Base-by-base conservation (phyloP, 768 basidiomycete species). In the Russula abietina region DNA sequence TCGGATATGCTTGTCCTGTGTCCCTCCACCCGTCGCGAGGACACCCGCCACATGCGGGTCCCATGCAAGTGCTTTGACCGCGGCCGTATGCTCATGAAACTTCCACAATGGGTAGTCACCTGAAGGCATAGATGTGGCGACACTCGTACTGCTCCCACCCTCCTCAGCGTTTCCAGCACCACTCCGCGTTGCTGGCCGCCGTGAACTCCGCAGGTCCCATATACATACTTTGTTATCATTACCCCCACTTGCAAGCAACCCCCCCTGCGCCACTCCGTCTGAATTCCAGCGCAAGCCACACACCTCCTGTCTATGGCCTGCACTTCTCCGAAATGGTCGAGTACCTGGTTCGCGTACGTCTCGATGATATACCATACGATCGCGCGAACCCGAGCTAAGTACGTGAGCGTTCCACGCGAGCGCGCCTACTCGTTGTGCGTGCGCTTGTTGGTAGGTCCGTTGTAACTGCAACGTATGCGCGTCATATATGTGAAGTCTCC, bases 151-250 rank as follows among this genome's bases (percentile, higher is more conserved):
- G 4, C 65, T 65, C 39, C 65, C 69, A 26, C 67, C 70, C 6
- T 69, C 69, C 16, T 70, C 72, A 1, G 71, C 73, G 16, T 70
- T 74, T 16, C 71, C 73, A 9, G 70, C 53, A 19, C 62, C 60
- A 24, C 48, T 61, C 32, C 62, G 58, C 12, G 70, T 67, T 22
- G 70, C 65, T 1, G 65, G 74, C 52, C 83, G 73, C 68, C 78
- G 78, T 7, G 83, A 82, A 10, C 88, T 89, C 60, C 90, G 80
- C 59, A 93, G 76, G 71, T 98, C 94, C 92, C 95, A 99, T 57
- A 99, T 93, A 69, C 92, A 93, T 19, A 99, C 91, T 76, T 98
- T 98, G 76, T 99, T 99, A 75, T 99, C 96, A 72, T 99, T 99
- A 0, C 96, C 96, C 2, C 96, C 96, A 67, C 89, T 93, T 3